These are phyloP conservation scores for Nidularia sp. DNA, from an alignment of 768 basidiomycete genomes.

Conservation along the genomic window DNA sequence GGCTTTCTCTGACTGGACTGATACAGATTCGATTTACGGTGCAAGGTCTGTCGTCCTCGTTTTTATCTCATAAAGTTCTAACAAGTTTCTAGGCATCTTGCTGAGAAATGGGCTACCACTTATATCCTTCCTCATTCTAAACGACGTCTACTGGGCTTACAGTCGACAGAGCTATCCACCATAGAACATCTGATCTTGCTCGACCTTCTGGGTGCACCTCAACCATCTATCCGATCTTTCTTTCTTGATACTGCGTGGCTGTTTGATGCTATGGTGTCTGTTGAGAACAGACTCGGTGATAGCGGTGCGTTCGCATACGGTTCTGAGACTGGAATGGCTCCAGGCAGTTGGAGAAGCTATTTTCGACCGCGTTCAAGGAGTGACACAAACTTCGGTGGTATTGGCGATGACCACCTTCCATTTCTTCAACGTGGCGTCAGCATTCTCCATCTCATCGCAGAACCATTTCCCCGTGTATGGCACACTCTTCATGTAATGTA, in stretches of 20 bases:
- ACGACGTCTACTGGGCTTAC: constrained; percentile 51
- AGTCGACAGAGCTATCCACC: constrained; percentile 61
- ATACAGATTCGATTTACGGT: constrained; percentile 91
- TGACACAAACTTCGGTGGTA: constrained; percentile 45
- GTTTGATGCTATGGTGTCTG: constrained; percentile 69
- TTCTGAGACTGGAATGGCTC: constrained; percentile 34
- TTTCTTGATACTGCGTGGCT: constrained; percentile 92
- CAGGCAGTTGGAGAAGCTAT: constrained; percentile 51
- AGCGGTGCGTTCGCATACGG: constrained; percentile 56
- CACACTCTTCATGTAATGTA: constrained; percentile 66
- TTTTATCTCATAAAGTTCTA: background rate
- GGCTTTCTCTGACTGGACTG: constrained; percentile 88
- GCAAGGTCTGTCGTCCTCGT: constrained; percentile 53
- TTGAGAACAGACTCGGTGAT: constrained; percentile 68
- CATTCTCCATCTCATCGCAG: constrained; percentile 84
- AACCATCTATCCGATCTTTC: constrained; percentile 76
- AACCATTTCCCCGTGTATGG: constrained; percentile 90
- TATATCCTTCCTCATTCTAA: constrained; percentile 58
- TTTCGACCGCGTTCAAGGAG: constrained; percentile 49
- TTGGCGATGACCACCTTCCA: constrained; percentile 93
- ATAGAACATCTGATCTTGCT: constrained; percentile 92
- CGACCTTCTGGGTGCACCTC: constrained; percentile 80
- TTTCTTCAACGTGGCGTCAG: constrained; percentile 82
- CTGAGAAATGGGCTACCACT: constrained; percentile 74
- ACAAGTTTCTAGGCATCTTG: constrained; percentile 65